A percentile compares a stretch with the other conserved stretches of the same genome.
Evolutionary conservation across 306 rosid genomes (phyloP).

Genomic region (Nissolia schottii): DNA sequence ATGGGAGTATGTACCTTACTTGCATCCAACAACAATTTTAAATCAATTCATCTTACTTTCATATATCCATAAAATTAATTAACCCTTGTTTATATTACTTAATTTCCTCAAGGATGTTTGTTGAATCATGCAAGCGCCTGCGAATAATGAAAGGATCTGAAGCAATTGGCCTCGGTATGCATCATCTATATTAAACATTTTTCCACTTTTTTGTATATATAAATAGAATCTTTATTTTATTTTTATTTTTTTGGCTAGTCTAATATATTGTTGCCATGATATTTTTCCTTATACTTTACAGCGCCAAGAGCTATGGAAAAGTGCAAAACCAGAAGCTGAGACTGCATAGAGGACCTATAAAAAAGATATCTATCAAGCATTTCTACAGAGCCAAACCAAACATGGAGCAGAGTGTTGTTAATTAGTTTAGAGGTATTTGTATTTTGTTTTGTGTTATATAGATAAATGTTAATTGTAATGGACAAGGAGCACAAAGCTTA

Average conservation of each 20-base stretch:
- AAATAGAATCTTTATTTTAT: not conserved
- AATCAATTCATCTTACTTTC: no score
- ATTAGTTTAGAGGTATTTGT: slow-evolving; percentile 52
- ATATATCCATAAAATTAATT: slow-evolving; percentile 6
- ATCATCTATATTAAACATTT: no score
- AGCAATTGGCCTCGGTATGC: slow-evolving; percentile 95
- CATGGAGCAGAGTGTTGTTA: slow-evolving; percentile 28
- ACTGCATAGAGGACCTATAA: slow-evolving; percentile 24
- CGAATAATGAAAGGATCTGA: slow-evolving; percentile 98
- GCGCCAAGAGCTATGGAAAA: slow-evolving; percentile 99
- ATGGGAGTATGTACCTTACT: slow-evolving; percentile 88
- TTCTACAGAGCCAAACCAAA: no score
- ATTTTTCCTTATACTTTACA: slow-evolving; percentile 36
- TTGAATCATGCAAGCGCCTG: slow-evolving; percentile 96
- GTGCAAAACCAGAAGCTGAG: slow-evolving; percentile 97
- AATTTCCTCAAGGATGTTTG: slow-evolving; percentile 72
- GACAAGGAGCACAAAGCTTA: slow-evolving; percentile 69
- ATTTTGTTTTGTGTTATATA: slow-evolving; percentile 54
- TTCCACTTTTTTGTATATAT: not conserved
- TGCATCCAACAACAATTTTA: slow-evolving; percentile 6
- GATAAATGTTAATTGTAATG: slow-evolving; percentile 49
- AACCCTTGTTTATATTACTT: not conserved
- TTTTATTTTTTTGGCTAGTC: not conserved
- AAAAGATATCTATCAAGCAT: slow-evolving; percentile 27
- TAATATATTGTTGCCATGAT: slow-evolving; percentile 3